phyloP scores from a whole-genome alignment of 306 rosid species.

The Trifolium dubium region DNA sequence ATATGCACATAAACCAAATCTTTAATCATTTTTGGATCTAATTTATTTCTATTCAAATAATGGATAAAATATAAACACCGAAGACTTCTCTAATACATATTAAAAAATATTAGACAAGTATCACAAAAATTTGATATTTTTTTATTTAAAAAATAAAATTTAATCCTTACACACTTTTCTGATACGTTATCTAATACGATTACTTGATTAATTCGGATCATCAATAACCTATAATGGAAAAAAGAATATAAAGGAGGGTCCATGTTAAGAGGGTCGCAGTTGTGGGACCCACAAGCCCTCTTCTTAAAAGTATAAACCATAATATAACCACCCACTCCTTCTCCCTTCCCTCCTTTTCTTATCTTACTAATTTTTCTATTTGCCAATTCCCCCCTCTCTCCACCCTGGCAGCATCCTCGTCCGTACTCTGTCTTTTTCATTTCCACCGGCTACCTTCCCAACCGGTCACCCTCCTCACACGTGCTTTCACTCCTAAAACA shows the following conservation, averaged over 20 bases:
- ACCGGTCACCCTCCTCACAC: conserved; percentile 49
- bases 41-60: too few species aligned
- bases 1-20: too few species aligned
- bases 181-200: too few species aligned
- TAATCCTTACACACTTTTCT: too few species aligned
- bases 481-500: conserved; percentile 14
- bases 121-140: too few species aligned
- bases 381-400: conserved; percentile 43
- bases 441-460: conserved; percentile 49
- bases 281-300: conserved; percentile 23
- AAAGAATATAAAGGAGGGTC: conserved; percentile 1
- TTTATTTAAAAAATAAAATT: too few species aligned
- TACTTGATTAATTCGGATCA: too few species aligned
- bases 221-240: neutral
- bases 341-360: neutral
- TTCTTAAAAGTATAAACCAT: conserved; percentile 46
- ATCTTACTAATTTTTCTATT: conserved; percentile 49
- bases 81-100: too few species aligned
- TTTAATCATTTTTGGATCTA: too few species aligned
- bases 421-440: conserved; percentile 70
- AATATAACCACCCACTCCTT: conserved; percentile 21
- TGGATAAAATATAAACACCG: too few species aligned
- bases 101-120: too few species aligned
- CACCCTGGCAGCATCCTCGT: conserved; percentile 87
- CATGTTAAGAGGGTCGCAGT: conserved; percentile 38